Base-by-base conservation (phyloP, 768 basidiomycete species). In the Suillus fuscotomentosus region DNA sequence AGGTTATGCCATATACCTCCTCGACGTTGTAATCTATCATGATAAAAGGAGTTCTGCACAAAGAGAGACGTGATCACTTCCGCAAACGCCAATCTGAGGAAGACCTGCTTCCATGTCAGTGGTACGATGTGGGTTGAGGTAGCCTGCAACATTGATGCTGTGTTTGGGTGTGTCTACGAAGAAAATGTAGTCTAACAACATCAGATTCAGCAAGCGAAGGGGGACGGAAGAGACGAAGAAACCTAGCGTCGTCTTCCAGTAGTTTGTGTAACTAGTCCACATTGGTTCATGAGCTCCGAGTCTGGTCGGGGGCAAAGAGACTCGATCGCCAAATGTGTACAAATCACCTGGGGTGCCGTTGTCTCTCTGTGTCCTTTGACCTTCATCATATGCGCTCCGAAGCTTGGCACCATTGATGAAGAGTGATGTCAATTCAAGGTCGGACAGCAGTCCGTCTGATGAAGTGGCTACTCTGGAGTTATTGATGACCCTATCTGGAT, bases 191-290 rank as follows among this genome's bases (percentile, higher is more conserved):
- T 97, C 96, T 96, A 53, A 27, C 36, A 54, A 61, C 14, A 59
- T 13, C 42, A 42, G 61, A 17, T 2, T 71, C 27, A 73, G 73
- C 62, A 11, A 60, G 17, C 14, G 41, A 1, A 24, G 9, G 20
- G 39, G 22, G 51, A 47, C 10, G 8, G 22, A 11, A 31, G 57
- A 34, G 3, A 72, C 79, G 65, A 34, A 42, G 17, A 42, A 69
- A 91, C 94, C 94, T 72, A 96, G 73, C 3, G 90, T 89, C 10
- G 89, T 78, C 70, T 91, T 86, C 93, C 94, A 96, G 70, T 88
- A 89, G 74, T 92, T 86, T 0, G 96, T 94, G 71, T 90, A 97
- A 72, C 90, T 92, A 43, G 95, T 96, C 80, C 88, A 98, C 73
- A 86, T 84, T 3, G 95, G 94, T 72, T 96, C 94, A 72, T 84